These are phyloP conservation scores for Triadica sebifera DNA, from an alignment of 345 rosid species.

Conservation along the genomic window DNA sequence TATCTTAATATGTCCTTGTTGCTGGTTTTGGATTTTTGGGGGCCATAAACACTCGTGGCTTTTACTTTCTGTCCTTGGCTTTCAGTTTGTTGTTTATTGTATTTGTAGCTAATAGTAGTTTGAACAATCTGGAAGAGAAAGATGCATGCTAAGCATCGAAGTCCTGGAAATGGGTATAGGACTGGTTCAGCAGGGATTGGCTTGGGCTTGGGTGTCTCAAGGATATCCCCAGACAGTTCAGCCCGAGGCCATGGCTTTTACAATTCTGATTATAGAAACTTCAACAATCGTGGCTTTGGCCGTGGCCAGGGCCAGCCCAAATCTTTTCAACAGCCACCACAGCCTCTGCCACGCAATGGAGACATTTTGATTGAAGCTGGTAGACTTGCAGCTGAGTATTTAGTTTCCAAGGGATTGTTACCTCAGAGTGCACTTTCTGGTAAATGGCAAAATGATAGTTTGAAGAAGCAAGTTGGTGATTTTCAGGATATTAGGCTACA, in stretches of 20 bases:
- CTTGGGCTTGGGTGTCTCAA: constrained; percentile 45
- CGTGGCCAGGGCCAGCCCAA: constrained; percentile 71
- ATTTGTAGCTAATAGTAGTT: neutral
- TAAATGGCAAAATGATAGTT: constrained; percentile 75
- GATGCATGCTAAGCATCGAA: constrained; percentile 90
- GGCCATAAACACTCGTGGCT: neutral
- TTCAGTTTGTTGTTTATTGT: neutral
- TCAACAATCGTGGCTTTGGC: constrained; percentile 66
- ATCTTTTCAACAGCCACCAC: constrained; percentile 49
- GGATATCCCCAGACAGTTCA: constrained; percentile 61
- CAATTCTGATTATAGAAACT: constrained; percentile 64
- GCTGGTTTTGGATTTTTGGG: neutral
- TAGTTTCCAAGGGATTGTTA: constrained; percentile 76
- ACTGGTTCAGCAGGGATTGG: constrained; percentile 69
- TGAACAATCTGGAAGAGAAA: constrained; percentile 19
- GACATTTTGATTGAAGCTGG: constrained; percentile 88
- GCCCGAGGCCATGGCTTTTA: constrained; percentile 77
- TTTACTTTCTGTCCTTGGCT: neutral
- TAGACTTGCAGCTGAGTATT: constrained; percentile 86
- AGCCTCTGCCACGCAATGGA: constrained; percentile 52
- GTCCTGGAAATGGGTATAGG: constrained; percentile 86
- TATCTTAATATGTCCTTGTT: neutral
- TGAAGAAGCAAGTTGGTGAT: constrained; percentile 56
- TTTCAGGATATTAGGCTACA: constrained; percentile 60
- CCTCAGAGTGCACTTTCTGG: constrained; percentile 56